Percentiles rank a stretch among this genome's conserved stretches.
These are phyloP conservation scores for Pelargonium fulgidum DNA, from an alignment of 441 rosid species.

Conservation along the genomic window DNA sequence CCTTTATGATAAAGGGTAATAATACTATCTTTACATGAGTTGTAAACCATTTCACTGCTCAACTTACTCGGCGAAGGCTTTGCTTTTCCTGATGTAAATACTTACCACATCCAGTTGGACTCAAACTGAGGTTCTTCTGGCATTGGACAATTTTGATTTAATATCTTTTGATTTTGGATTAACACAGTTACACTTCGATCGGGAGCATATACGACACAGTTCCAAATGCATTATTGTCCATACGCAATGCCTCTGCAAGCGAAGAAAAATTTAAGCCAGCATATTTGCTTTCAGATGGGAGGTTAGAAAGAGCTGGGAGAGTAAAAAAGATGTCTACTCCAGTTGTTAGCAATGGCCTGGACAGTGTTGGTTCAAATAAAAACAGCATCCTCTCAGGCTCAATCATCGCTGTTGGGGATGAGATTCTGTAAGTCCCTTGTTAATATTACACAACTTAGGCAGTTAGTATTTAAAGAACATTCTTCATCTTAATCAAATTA, in stretches of 20 bases:
- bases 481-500: background rate
- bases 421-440: conserved; percentile 85
- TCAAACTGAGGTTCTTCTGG: conserved; percentile 11
- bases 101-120: background rate
- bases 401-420: conserved; percentile 82
- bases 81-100: conserved; percentile 8
- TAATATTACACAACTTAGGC: conserved; percentile 12
- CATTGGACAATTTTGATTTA: conserved; percentile 12
- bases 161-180: conserved; percentile 16
- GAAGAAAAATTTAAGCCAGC: conserved; percentile 84
- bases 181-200: conserved; percentile 82
- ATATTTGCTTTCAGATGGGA: conserved; percentile 91
- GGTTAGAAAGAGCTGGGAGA: conserved; percentile 94
- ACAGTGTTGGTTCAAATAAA: conserved; percentile 30
- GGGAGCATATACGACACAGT: conserved; percentile 93
- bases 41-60: conserved; percentile 11
- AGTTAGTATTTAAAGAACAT: background rate
- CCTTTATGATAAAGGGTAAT: conserved; percentile 96
- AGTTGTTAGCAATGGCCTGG: conserved; percentile 31
- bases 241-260: conserved; percentile 35
- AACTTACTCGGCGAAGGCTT: conserved; percentile 8
- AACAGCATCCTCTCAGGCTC: conserved; percentile 56
- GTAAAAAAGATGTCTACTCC: conserved; percentile 47
- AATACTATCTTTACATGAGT: conserved; percentile 18
- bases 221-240: conserved; percentile 68